Conservation (phyloP, 164 flowering plant species). For the Chimonanthus salicifolius region DNA sequence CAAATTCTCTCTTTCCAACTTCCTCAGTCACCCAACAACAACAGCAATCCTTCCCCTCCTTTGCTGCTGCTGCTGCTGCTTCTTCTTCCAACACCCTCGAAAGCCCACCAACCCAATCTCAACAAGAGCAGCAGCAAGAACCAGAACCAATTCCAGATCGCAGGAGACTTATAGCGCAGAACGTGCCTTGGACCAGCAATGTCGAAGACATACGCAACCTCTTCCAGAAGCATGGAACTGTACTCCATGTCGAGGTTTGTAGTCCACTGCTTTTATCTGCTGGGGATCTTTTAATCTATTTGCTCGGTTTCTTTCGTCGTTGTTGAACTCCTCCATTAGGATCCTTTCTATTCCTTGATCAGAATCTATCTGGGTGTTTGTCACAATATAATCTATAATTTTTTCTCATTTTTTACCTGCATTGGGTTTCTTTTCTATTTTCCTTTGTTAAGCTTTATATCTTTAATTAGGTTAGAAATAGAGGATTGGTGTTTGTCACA, state of each 20-base stretch:
- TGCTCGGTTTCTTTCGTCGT: not conserved
- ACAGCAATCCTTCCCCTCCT: not conserved
- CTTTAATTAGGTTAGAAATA: too few relatives aligned
- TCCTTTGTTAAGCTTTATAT: too few relatives aligned
- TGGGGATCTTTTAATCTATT: not conserved
- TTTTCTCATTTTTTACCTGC: too few relatives aligned
- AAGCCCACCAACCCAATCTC: slow-evolving; percentile 13
- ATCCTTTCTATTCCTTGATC: too few relatives aligned
- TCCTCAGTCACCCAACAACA: slow-evolving; percentile 1
- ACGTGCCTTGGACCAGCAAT: slow-evolving; percentile 71
- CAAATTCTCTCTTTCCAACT: not conserved
- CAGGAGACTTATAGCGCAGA: slow-evolving; percentile 61
- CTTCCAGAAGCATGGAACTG: slow-evolving; percentile 67
- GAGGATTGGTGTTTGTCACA: too few relatives aligned
- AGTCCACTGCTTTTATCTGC: not conserved
- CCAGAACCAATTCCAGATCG: slow-evolving; percentile 16
- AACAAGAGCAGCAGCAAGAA: slow-evolving; percentile 12
- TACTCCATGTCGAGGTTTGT: slow-evolving; percentile 62
- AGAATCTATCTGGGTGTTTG: too few relatives aligned
- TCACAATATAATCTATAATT: too few relatives aligned
- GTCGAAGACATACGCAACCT: slow-evolving; percentile 53
- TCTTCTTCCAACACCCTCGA: slow-evolving; percentile 6
- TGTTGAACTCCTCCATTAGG: too few relatives aligned
- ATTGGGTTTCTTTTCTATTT: too few relatives aligned
- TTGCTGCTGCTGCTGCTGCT: slow-evolving; percentile 1